Evolutionary conservation across 257 asterid species (phyloP).

Genomic region (Solanum megistacrolobum): DNA sequence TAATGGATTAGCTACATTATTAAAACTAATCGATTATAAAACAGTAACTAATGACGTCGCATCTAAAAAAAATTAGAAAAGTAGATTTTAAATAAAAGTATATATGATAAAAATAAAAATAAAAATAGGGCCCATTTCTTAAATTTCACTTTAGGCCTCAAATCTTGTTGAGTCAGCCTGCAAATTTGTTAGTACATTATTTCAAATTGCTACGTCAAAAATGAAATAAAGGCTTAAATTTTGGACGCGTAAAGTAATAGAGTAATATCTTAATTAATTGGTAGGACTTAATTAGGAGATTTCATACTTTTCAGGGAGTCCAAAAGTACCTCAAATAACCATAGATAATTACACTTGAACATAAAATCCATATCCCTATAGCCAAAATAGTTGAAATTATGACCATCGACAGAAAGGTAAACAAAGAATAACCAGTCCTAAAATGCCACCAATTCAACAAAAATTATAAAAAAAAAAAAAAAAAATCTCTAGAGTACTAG

Average conservation of each 20-base stretch:
- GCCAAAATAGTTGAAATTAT: not conserved
- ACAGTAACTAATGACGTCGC: no score
- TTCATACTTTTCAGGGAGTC: not conserved
- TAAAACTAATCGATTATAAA: no score
- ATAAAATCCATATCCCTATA: not conserved
- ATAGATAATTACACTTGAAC: not conserved
- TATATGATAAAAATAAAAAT: no score
- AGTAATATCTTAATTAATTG: not conserved
- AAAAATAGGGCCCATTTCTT: no score
- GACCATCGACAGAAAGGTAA: not conserved
- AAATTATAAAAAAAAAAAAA: not conserved
- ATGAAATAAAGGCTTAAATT: not conserved
- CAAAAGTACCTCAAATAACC: not conserved
- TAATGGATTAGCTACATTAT: no score
- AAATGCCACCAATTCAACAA: not conserved
- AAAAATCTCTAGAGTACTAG: not conserved
- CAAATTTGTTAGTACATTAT: no score
- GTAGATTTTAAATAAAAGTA: no score
- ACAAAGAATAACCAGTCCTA: not conserved
- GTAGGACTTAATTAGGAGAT: no score
- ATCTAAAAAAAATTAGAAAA: no score
- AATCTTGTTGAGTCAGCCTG: no score
- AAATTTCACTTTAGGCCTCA: no score
- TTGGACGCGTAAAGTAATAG: not conserved
- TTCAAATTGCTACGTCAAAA: not conserved